phyloP scores from a whole-genome alignment of 345 rosid species.

The Balakata baccata region DNA sequence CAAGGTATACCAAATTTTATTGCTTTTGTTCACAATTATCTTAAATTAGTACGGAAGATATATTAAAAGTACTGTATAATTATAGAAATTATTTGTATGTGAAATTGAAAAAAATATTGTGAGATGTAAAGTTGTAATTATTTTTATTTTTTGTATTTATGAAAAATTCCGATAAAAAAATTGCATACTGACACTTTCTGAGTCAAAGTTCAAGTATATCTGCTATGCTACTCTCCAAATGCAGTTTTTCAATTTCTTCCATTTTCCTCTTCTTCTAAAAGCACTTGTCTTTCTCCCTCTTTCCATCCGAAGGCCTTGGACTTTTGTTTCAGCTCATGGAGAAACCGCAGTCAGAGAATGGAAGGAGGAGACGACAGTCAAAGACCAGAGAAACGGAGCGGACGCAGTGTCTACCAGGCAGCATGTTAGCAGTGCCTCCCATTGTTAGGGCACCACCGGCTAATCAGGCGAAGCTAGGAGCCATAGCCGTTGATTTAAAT shows the following conservation, averaged over 20 bases:
- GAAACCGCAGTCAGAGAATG: conserved; percentile 23
- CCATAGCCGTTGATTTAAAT: conserved; percentile 40
- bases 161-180: no score
- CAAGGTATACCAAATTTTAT: no score
- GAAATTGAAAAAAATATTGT: no score
- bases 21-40: no score
- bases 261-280: neutral
- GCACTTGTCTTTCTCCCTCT: neutral
- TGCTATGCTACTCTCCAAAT: conserved; percentile 4
- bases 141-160: no score
- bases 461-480: conserved; percentile 38
- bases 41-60: no score
- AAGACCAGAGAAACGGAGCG: conserved; percentile 17
- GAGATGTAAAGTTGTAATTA: no score
- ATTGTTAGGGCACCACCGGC: conserved; percentile 8
- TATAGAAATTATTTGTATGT: no score
- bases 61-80: no score
- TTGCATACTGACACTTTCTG: neutral
- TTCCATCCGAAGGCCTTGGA: neutral
- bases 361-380: neutral
- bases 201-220: conserved; percentile 20
- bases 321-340: conserved; percentile 19
- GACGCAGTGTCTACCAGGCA: conserved; percentile 20
- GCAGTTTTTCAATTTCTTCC: neutral
- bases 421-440: conserved; percentile 17